phyloP scores from a whole-genome alignment of 176 grass and related monocot species.

The Zoysia pacifica region DNA sequence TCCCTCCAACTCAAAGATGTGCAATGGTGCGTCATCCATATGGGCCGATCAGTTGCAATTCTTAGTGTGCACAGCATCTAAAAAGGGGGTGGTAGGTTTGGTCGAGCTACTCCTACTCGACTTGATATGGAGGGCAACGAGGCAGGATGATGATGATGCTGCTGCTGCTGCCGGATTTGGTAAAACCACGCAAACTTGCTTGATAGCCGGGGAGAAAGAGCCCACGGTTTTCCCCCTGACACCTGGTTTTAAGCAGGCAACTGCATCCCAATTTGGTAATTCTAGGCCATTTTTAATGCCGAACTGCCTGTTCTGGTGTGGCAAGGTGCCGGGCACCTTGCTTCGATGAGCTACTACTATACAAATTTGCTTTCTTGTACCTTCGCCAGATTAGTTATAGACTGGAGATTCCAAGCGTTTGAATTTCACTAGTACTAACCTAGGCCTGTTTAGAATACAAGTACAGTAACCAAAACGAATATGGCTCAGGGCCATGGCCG shows the following conservation, averaged over 20 bases:
- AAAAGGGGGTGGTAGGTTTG: conserved; percentile 25
- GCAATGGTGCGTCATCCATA: conserved; percentile 12
- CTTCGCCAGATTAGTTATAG: not conserved
- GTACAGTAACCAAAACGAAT: conserved; percentile 17
- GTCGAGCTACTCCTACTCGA: conserved; percentile 8
- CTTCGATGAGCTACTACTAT: not conserved
- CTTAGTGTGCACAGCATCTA: not conserved
- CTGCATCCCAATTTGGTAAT: not conserved
- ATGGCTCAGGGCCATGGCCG: conserved; percentile 12
- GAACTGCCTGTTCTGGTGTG: conserved; percentile 3
- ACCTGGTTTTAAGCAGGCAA: conserved; percentile 20
- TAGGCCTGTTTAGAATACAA: conserved; percentile 9
- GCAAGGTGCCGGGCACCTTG: conserved; percentile 26
- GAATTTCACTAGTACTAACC: conserved; percentile 1
- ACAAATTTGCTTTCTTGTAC: conserved; percentile 5
- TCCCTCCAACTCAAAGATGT: not conserved
- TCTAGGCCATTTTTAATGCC: not conserved
- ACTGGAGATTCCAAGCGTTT: not conserved
- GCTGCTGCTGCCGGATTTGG: conserved; percentile 21
- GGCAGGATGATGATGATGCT: not conserved
- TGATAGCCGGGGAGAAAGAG: not conserved
- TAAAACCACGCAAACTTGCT: conserved; percentile 11
- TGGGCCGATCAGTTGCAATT: conserved; percentile 19
- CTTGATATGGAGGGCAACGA: conserved; percentile 2
- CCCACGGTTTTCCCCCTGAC: not conserved